Percentiles rank a stretch among this genome's conserved stretches.
Evolutionary conservation across 2,329 filamentous ascomycete genomes (phyloP).

Genomic region (Pyricularia sp.): DNA sequence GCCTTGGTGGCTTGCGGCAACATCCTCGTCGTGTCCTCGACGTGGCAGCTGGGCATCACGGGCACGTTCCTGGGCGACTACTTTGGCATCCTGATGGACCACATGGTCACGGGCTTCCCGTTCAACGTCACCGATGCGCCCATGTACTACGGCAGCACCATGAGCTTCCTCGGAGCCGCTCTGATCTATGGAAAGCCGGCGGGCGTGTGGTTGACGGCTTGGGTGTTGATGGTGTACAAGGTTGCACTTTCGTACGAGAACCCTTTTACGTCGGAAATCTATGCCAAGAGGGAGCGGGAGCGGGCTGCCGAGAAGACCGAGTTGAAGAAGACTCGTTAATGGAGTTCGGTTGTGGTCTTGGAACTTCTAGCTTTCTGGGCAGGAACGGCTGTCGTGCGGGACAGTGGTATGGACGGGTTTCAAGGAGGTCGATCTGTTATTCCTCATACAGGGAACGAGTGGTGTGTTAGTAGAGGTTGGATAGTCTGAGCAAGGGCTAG

Average conservation of each 20-base stretch:
- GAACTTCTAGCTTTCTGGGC: not conserved
- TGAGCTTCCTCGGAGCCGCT: conserved; percentile 83
- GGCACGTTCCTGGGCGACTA: conserved; percentile 97
- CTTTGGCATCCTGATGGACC: conserved; percentile 95
- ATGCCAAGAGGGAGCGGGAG: conserved; percentile 65
- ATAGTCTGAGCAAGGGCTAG: not conserved
- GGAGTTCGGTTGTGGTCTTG: not conserved
- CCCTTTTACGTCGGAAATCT: conserved; percentile 87
- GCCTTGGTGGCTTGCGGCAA: conserved; percentile 65
- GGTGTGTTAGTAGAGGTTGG: not conserved
- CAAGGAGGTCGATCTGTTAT: not conserved
- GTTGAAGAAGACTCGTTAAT: conserved; percentile 39
- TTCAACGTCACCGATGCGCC: conserved; percentile 85
- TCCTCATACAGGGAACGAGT: not conserved
- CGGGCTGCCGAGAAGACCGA: conserved; percentile 28
- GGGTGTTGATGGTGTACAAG: conserved; percentile 68
- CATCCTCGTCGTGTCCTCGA: conserved; percentile 73
- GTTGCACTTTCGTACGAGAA: conserved; percentile 80
- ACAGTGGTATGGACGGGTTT: not conserved
- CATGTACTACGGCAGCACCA: conserved; percentile 92
- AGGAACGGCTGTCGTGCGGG: not conserved
- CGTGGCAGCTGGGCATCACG: conserved; percentile 84
- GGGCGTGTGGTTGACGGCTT: conserved; percentile 60
- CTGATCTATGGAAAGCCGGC: conserved; percentile 79
- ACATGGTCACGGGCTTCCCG: conserved; percentile 86